Evolutionary conservation across 2,329 filamentous ascomycete species (phyloP), one percentile per base, ranked within the genome.

Genomic region (Herpotrichia juniperi): DNA sequence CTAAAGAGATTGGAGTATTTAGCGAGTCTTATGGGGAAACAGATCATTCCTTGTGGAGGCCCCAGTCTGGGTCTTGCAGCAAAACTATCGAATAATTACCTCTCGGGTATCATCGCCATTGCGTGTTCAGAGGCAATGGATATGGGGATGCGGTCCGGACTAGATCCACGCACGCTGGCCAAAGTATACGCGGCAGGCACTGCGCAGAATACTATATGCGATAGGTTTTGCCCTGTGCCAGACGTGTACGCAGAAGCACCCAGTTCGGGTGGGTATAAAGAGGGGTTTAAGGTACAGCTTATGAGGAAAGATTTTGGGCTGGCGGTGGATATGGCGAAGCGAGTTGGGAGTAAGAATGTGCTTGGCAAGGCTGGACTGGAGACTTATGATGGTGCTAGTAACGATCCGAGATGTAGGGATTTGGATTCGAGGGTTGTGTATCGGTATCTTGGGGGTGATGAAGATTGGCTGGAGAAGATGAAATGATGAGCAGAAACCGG

Each of bases 51-150:
- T 4, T 86, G 83, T 57, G 83, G 83, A 2, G 81, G 78, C 0
- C 77, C 81, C 0, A 80, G 79, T 0, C 74, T 85, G 0, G 83
- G 84, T 0, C 76, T 87, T 2, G 79, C 81, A 0, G 82, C 83
- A 0, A 87, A 86, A 67, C 69, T 86, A 5, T 83, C 78, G 48
- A 87, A 87, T 62, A 87, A 87, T 59, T 87, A 87, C 64, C 76
- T 81, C 43, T 83, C 79, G 0, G 83, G 81, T 1, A 71, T 85
- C 19, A 85, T 86, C 51, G 79, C 83, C 5, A 83, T 87, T 47
- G 83, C 83, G 0, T 78, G 75, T 37, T 77, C 81, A 0, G 84
- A 87, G 64, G 82, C 83, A 1, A 80, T 86, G 74, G 80, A 85
- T 52, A 83, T 87, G 66, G 83, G 83, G 0, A 86, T 87, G 74